Conservation (phyloP, 306 rosid genomes). For the Inga laurina region DNA sequence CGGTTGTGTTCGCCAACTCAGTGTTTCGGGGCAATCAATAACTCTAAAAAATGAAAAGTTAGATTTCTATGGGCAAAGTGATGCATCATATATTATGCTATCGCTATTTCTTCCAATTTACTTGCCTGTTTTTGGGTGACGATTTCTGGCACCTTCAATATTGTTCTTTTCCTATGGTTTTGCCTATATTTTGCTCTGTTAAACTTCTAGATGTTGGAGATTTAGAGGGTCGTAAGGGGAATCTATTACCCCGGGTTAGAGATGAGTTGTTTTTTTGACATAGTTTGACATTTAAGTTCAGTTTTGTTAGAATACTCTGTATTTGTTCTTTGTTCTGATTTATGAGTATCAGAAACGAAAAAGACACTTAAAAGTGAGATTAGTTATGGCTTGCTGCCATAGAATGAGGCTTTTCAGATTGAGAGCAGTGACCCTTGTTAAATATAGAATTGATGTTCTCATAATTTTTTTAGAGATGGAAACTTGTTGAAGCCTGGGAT, state of each 20-base stretch:
- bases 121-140: slow-evolving; percentile 19
- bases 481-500: neutral
- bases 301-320: neutral
- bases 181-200: neutral
- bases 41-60: slow-evolving; percentile 4
- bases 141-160: slow-evolving; percentile 5
- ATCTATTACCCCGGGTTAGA: neutral
- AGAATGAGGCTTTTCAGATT: slow-evolving; percentile 4
- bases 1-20: slow-evolving; percentile 19
- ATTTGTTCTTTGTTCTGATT: neutral
- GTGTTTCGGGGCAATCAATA: slow-evolving; percentile 23
- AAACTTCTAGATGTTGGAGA: neutral
- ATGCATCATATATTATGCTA: neutral
- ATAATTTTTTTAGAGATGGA: neutral
- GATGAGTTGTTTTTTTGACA: neutral
- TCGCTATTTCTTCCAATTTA: neutral
- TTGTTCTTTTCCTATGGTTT: neutral
- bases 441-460: neutral
- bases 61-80: slow-evolving; percentile 15
- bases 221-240: neutral
- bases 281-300: neutral
- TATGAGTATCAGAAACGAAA: neutral
- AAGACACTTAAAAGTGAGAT: neutral
- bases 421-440: neutral
- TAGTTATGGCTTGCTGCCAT: neutral